Conservation (phyloP, 768 basidiomycete genomes). For the Agrocybe chaxingu region DNA sequence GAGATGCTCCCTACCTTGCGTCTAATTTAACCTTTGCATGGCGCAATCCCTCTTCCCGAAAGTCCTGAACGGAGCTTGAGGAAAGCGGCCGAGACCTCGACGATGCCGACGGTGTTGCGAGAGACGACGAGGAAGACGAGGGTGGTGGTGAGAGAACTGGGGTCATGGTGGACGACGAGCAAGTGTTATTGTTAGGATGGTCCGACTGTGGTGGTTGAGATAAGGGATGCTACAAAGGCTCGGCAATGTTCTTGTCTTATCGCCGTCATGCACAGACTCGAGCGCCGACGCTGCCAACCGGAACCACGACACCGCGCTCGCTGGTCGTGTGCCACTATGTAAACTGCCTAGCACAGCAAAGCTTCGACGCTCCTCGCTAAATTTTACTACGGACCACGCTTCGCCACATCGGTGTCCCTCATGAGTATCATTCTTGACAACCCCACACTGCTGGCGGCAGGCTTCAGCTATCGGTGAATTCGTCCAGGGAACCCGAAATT, state of each 20-base stretch:
- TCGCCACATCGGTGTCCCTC: too few relatives aligned
- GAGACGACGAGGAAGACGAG: constrained; percentile 14
- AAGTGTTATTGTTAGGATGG: constrained; percentile 8
- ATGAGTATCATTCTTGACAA: too few relatives aligned
- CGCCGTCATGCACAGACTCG: not conserved
- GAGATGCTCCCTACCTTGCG: constrained; percentile 58
- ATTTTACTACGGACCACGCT: too few relatives aligned
- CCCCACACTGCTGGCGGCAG: too few relatives aligned
- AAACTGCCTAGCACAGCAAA: not conserved
- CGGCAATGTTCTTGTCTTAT: constrained; percentile 1
- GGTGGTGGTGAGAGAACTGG: constrained; percentile 17
- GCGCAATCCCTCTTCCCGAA: constrained; percentile 56
- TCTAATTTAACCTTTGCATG: constrained; percentile 56
- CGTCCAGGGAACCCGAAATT: too few relatives aligned
- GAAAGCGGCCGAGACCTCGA: constrained; percentile 26
- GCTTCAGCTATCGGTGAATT: too few relatives aligned
- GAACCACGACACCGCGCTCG: not conserved
- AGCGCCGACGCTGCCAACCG: not conserved
- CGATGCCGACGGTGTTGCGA: constrained; percentile 10
- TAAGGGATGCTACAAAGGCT: constrained; percentile 5
- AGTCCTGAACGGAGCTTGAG: constrained; percentile 33
- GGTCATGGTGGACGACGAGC: constrained; percentile 13
- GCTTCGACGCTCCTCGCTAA: too few relatives aligned
- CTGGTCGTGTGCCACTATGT: constrained; percentile 12
- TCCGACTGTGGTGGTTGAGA: constrained; percentile 10